Conservation (phyloP, 768 basidiomycete species). For the Leccinum disarticulatum region DNA sequence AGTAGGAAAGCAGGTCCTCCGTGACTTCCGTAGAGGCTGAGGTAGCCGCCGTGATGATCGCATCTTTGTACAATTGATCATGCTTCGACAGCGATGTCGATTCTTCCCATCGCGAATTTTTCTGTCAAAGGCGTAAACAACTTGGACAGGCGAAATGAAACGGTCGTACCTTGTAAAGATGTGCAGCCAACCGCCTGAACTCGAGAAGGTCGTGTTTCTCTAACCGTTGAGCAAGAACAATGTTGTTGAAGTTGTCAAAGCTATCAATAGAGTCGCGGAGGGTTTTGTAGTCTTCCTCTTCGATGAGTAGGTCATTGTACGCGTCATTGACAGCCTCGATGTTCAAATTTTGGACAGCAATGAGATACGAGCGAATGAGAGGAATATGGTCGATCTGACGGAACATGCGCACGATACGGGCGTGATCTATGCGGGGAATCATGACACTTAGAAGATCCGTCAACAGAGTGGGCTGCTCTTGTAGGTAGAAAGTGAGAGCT, state of each 20-base stretch:
- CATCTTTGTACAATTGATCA: constrained; percentile 96
- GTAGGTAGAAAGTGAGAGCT: constrained; percentile 89
- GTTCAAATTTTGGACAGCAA: constrained; percentile 95
- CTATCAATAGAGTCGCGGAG: constrained; percentile 97
- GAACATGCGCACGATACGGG: constrained; percentile 95
- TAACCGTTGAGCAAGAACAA: constrained; percentile 78
- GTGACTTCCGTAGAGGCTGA: constrained; percentile 86
- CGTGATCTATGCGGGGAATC: constrained; percentile 92
- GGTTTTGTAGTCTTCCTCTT: constrained; percentile 98
- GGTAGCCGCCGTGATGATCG: constrained; percentile 88
- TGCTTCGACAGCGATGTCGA: constrained; percentile 94
- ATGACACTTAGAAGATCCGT: constrained; percentile 92
- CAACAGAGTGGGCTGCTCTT: constrained; percentile 89
- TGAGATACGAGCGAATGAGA: constrained; percentile 93
- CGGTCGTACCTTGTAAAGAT: constrained; percentile 82
- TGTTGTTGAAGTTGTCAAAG: constrained; percentile 97
- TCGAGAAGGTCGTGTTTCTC: constrained; percentile 92
- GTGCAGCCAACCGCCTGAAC: constrained; percentile 92
- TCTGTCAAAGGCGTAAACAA: constrained; percentile 44
- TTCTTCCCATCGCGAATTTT: constrained; percentile 95
- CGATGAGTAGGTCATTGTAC: constrained; percentile 96
- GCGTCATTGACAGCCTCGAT: constrained; percentile 97
- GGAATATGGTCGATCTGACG: constrained; percentile 93
- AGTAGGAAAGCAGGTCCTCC: constrained; percentile 93
- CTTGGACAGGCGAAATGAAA: neutral